phyloP scores from a whole-genome alignment of 1,284 basidiomycete species.

The Abortiporus biennis region DNA sequence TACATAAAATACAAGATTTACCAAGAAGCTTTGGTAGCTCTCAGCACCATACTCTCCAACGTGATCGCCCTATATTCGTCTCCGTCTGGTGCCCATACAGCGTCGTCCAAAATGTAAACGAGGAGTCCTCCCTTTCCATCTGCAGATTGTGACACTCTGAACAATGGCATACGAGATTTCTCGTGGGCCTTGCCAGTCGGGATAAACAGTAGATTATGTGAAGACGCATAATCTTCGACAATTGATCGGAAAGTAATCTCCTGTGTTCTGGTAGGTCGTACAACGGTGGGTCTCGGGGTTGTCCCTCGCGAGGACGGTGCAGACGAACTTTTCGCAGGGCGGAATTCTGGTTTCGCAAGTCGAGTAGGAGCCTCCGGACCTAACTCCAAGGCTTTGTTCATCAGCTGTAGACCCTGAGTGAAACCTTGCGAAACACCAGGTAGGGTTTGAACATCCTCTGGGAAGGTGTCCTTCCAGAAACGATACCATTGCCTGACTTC shows the following conservation, averaged over 20 bases:
- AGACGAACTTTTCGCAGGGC: slow-evolving; percentile 23
- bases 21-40: slow-evolving; percentile 35
- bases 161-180: slow-evolving; percentile 80
- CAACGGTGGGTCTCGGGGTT: slow-evolving; percentile 29
- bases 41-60: slow-evolving; percentile 65
- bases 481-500: slow-evolving; percentile 92
- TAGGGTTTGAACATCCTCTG: slow-evolving; percentile 59
- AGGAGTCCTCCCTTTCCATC: slow-evolving; percentile 83
- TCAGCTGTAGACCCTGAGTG: slow-evolving; percentile 79
- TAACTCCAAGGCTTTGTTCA: slow-evolving; percentile 87
- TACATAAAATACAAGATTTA: too few relatives aligned
- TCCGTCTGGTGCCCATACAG: slow-evolving; percentile 69
- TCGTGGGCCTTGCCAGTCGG: slow-evolving; percentile 81
- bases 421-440: slow-evolving; percentile 75
- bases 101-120: slow-evolving; percentile 85
- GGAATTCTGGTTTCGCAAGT: slow-evolving; percentile 60
- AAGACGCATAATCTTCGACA: slow-evolving; percentile 82
- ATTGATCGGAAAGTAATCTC: slow-evolving; percentile 89
- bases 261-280: slow-evolving; percentile 45
- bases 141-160: slow-evolving; percentile 69
- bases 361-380: slow-evolving; percentile 66
- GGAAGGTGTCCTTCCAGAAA: slow-evolving; percentile 84
- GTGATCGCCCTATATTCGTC: slow-evolving; percentile 57
- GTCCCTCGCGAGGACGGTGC: slow-evolving; percentile 19
- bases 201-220: slow-evolving; percentile 84